Conservation (phyloP, 495 filamentous ascomycete species). For the Symbiotaphrina buchneri region DNA sequence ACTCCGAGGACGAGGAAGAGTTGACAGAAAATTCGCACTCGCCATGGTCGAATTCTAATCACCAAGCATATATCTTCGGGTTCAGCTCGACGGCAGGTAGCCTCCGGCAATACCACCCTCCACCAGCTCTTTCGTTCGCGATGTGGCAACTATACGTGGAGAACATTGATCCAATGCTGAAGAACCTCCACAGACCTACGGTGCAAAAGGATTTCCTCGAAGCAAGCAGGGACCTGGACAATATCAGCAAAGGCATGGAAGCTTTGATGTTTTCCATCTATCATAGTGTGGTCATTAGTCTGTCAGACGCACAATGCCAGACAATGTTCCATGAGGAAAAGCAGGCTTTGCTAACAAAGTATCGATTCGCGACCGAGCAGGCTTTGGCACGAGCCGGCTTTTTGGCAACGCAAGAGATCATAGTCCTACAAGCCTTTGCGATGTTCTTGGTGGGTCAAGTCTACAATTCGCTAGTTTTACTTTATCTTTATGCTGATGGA, state of each 20-base stretch:
- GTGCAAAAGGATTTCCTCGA: slow-evolving; percentile 22
- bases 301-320: slow-evolving; percentile 29
- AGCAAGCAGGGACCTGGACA: slow-evolving; percentile 25
- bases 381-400: slow-evolving; percentile 54
- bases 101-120: slow-evolving; percentile 12
- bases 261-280: slow-evolving; percentile 63
- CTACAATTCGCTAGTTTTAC: background rate
- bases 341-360: slow-evolving; percentile 29
- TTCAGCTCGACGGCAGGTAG: slow-evolving; percentile 10
- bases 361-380: slow-evolving; percentile 64
- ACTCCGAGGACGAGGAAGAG: slow-evolving; percentile 15
- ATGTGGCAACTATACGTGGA: slow-evolving; percentile 46
- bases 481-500: slow-evolving; percentile 12
- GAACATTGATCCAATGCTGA: slow-evolving; percentile 52
- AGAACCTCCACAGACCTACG: slow-evolving; percentile 41
- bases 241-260: slow-evolving; percentile 36
- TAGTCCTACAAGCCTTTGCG: slow-evolving; percentile 56
- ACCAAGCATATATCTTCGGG: slow-evolving; percentile 18
- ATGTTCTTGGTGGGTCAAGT: slow-evolving; percentile 32
- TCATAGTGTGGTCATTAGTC: slow-evolving; percentile 45
- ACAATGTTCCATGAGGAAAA: slow-evolving; percentile 32
- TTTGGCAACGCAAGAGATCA: slow-evolving; percentile 49
- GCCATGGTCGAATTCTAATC: slow-evolving; percentile 8
- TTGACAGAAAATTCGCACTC: slow-evolving; percentile 34
- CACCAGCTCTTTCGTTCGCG: slow-evolving; percentile 9